Percentiles rank a stretch among this genome's conserved stretches.
These are phyloP conservation scores for Coniella lustricola DNA, from an alignment of 2,329 filamentous ascomycete genomes.

Conservation along the genomic window DNA sequence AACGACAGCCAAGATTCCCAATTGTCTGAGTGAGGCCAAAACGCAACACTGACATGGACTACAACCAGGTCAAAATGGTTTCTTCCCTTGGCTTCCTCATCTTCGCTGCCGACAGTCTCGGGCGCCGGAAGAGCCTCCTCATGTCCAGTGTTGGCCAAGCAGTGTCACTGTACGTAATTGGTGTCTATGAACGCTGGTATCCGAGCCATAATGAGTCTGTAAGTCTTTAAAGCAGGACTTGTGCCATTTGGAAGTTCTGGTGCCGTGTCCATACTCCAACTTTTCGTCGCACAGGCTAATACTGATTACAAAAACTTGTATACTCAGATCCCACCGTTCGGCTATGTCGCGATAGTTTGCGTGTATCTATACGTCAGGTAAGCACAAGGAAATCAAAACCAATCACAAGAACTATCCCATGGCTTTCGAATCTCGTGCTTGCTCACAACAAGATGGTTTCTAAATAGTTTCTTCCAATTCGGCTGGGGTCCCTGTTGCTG, in stretches of 20 bases:
- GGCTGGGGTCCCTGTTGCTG: conserved; percentile 57
- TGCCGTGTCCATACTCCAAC: no score
- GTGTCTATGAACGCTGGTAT: conserved; percentile 2
- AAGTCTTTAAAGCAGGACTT: no score
- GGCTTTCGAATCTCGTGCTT: no score
- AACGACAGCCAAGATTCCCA: no score
- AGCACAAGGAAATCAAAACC: no score
- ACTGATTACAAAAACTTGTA: no score
- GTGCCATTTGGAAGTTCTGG: no score
- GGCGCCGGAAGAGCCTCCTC: conserved; percentile 52
- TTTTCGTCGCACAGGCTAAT: no score
- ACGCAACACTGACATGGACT: no score
- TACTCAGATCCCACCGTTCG: conserved; percentile 55
- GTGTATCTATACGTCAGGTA: conserved; percentile 63
- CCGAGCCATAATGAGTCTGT: background rate
- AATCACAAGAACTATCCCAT: no score
- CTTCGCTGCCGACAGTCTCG: conserved; percentile 63
- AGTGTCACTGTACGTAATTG: conserved; percentile 32
- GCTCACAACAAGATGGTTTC: no score
- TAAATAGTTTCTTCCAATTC: conserved; percentile 47
- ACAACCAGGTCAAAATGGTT: conserved; percentile 43
- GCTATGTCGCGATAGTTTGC: conserved; percentile 63
- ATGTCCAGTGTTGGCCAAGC: conserved; percentile 60
- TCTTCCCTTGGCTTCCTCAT: conserved; percentile 58
- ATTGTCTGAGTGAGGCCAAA: no score